Percentiles rank a stretch among this genome's conserved stretches.
Conservation (phyloP, 768 basidiomycete species). For the Russula ochroleuca region DNA sequence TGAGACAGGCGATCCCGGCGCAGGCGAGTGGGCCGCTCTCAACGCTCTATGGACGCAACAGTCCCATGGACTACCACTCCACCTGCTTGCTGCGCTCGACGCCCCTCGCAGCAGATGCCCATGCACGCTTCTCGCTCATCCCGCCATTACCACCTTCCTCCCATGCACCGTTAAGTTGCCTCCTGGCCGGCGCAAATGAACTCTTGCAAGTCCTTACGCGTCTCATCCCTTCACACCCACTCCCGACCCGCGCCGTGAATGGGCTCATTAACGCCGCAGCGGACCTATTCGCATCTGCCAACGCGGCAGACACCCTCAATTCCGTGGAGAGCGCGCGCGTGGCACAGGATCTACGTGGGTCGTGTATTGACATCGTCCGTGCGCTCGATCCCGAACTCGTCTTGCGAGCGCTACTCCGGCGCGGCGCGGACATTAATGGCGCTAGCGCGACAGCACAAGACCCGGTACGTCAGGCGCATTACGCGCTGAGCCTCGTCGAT, state of each 20-base stretch:
- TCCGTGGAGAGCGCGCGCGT: conserved; percentile 41
- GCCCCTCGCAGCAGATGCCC: conserved; percentile 52
- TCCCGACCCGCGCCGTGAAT: conserved; percentile 49
- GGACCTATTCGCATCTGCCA: conserved; percentile 55
- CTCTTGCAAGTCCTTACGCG: conserved; percentile 47
- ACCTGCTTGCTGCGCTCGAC: conserved; percentile 50
- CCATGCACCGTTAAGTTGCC: conserved; percentile 43
- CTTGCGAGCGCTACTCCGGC: conserved; percentile 53
- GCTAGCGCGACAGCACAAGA: conserved; percentile 39
- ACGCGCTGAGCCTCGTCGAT: conserved; percentile 55
- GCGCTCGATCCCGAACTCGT: conserved; percentile 49
- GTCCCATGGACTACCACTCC: conserved; percentile 52
- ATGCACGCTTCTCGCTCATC: conserved; percentile 46
- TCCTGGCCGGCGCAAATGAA: conserved; percentile 54
- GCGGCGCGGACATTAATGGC: conserved; percentile 36
- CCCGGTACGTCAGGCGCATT: conserved; percentile 52
- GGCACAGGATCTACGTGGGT: conserved; percentile 44
- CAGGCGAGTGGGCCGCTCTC: conserved; percentile 52
- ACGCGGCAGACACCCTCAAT: conserved; percentile 42
- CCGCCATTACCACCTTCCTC: conserved; percentile 32
- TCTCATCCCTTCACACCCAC: conserved; percentile 45
- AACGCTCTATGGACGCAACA: conserved; percentile 59
- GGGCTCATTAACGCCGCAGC: conserved; percentile 42
- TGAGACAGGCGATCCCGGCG: conserved; percentile 36
- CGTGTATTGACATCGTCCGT: conserved; percentile 50